Percentiles rank a stretch among this genome's conserved stretches.
Evolutionary conservation across 192 early-diverging fungal genomes (phyloP).

Genomic region (Diversispora epigaea): DNA sequence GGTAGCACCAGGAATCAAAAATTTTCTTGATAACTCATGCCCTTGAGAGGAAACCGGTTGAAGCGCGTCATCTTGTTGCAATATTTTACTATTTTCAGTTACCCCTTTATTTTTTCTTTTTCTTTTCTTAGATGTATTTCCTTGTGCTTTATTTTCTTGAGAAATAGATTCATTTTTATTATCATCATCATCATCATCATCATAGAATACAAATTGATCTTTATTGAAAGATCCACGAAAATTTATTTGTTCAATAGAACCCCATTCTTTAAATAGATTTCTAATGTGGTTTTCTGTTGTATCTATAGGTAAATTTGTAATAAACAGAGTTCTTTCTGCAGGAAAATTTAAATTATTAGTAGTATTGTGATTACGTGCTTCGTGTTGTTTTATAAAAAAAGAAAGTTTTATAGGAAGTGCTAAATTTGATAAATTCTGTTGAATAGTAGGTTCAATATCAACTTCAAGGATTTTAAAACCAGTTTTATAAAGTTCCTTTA

Average conservation of each 20-base stretch:
- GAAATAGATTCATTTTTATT: background rate
- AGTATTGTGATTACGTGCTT: constrained; percentile 31
- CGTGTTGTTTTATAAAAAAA: constrained; percentile 45
- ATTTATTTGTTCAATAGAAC: constrained; percentile 52
- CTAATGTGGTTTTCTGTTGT: constrained; percentile 64
- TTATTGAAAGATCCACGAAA: constrained; percentile 42
- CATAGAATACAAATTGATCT: background rate
- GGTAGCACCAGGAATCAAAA: constrained; percentile 49
- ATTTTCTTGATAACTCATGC: background rate
- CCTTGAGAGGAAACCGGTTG: background rate
- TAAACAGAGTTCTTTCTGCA: constrained; percentile 62
- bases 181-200: background rate
- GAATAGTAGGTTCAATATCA: background rate
- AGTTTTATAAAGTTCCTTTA: background rate
- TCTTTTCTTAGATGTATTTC: constrained; percentile 2
- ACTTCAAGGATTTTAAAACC: constrained; percentile 22
- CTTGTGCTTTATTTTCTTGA: background rate
- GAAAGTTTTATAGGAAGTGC: constrained; percentile 29
- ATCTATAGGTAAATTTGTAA: constrained; percentile 70
- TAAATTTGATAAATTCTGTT: background rate
- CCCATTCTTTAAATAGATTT: constrained; percentile 60
- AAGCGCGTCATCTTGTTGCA: background rate
- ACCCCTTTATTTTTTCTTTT: background rate
- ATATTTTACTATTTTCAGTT: background rate
- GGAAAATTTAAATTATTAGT: constrained; percentile 28